Percentiles rank a stretch among this genome's conserved stretches.
phyloP scores from a whole-genome alignment of 164 flowering plant genomes.

The Magnolia officinalis region DNA sequence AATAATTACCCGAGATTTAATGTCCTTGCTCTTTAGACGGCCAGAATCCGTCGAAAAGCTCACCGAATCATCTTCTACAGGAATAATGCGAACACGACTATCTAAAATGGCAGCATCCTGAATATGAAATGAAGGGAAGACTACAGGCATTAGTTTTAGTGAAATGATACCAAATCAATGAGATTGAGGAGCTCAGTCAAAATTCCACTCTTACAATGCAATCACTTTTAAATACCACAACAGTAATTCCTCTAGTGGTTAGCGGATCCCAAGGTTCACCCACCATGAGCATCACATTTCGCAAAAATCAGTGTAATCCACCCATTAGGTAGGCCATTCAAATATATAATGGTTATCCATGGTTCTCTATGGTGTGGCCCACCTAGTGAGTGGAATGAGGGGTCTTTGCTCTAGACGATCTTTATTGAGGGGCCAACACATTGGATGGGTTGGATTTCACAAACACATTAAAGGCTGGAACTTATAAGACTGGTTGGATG shows the following conservation, averaged over 20 bases:
- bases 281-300: too few relatives aligned
- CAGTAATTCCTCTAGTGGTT: background rate
- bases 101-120: constrained; percentile 21
- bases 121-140: background rate
- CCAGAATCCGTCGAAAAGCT: background rate
- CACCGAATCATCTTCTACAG: background rate
- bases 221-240: background rate
- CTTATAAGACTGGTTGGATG: too few relatives aligned
- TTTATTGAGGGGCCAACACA: too few relatives aligned
- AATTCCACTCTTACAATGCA: background rate
- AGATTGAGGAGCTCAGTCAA: background rate
- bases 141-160: background rate
- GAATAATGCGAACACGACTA: constrained; percentile 15
- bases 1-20: background rate
- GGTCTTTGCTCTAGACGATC: too few relatives aligned
- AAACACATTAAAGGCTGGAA: too few relatives aligned
- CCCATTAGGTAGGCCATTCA: too few relatives aligned
- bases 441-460: too few relatives aligned
- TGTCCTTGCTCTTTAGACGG: background rate
- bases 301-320: too few relatives aligned
- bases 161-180: background rate
- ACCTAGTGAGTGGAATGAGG: too few relatives aligned
- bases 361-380: too few relatives aligned
- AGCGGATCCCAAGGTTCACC: background rate
- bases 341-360: too few relatives aligned